Evolutionary conservation across 108 stramenopile genomes (phyloP).

Genomic region (Cylindrotheca closterium): DNA sequence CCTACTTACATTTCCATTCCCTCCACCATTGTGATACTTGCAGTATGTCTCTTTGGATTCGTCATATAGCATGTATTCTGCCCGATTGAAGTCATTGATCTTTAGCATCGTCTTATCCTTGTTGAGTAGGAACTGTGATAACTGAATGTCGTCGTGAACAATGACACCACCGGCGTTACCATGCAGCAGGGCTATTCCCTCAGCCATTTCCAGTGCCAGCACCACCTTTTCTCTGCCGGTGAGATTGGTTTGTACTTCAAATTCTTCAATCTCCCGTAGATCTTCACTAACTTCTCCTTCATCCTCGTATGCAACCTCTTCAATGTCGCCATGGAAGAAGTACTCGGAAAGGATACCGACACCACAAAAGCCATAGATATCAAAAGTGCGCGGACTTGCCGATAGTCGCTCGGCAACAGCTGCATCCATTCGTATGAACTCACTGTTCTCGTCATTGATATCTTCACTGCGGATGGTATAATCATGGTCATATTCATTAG

Average conservation of each 20-base stretch:
- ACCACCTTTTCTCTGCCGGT: constrained; percentile 53
- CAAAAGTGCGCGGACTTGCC: constrained; percentile 51
- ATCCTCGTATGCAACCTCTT: too few relatives aligned
- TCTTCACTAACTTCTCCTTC: constrained; percentile 8
- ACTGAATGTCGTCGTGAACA: constrained; percentile 74
- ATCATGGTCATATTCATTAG: not conserved
- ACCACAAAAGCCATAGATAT: constrained; percentile 80
- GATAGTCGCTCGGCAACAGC: constrained; percentile 75
- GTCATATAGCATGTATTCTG: constrained; percentile 64
- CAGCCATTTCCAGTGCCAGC: constrained; percentile 59
- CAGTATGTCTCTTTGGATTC: constrained; percentile 53
- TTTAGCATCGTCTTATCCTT: constrained; percentile 43
- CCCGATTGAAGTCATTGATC: constrained; percentile 77
- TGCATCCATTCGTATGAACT: constrained; percentile 66
- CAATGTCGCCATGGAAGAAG: constrained; percentile 26
- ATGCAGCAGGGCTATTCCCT: constrained; percentile 72
- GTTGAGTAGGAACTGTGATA: constrained; percentile 58
- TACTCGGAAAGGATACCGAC: constrained; percentile 32
- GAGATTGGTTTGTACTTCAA: constrained; percentile 49
- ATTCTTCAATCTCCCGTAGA: not conserved
- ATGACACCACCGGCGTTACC: constrained; percentile 64
- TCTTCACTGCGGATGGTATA: constrained; percentile 8
- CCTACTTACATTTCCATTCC: constrained; percentile 45
- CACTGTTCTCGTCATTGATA: constrained; percentile 5
- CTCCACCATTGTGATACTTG: constrained; percentile 52